Base-by-base conservation (phyloP, 2,329 filamentous ascomycete species). In the Colletotrichum agaves region DNA sequence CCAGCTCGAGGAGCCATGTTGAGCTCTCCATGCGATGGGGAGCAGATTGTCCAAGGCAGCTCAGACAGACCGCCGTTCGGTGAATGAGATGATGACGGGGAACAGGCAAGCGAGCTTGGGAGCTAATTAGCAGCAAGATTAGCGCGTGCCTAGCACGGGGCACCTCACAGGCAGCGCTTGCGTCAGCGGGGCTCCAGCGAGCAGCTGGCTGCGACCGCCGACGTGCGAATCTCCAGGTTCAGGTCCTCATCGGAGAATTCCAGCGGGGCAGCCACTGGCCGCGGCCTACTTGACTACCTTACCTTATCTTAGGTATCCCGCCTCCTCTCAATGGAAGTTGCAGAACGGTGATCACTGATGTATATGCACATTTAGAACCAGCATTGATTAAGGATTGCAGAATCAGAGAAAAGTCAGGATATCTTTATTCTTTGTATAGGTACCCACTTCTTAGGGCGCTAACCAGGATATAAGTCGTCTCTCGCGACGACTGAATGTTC, bases 1-100 rank as follows among this genome's bases (percentile, higher is more conserved):
- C 86, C 87, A 77, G 82, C 83, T 80, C 88, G 87, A 81, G 90
- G 90, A 82, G 88, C 89, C 90, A 93, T 93, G 75, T 72, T 81
- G 81, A 82, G 82, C 83, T 84, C 83, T 81, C 81, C 83, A 85
- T 84, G 78, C 72, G 78, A 31, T 46, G 56, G 57, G 19, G 27
- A 67, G 15, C 21, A 21, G 23, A 17, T 47, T 49, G 39, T 50
- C 33, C 52, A 41, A 41, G 43, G 61, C 52, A 44, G 60, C 44
- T 62, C 61, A 60, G 23, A 55, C 33, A 55, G 65, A 65, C 65
- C 65, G 64, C 46, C 65, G 65, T 53, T 68, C 31, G 27, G 19
- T 55, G 61, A 55, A 23, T 33, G 39, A 21, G 56, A 27, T 41
- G 46, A 60, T 43, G 44, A 17, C 33, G 35, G 43, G 23, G 27